Percentiles rank a stretch among this genome's conserved stretches.
Evolutionary conservation across 495 filamentous ascomycete genomes (phyloP).

Genomic region (Pyronema domesticum): DNA sequence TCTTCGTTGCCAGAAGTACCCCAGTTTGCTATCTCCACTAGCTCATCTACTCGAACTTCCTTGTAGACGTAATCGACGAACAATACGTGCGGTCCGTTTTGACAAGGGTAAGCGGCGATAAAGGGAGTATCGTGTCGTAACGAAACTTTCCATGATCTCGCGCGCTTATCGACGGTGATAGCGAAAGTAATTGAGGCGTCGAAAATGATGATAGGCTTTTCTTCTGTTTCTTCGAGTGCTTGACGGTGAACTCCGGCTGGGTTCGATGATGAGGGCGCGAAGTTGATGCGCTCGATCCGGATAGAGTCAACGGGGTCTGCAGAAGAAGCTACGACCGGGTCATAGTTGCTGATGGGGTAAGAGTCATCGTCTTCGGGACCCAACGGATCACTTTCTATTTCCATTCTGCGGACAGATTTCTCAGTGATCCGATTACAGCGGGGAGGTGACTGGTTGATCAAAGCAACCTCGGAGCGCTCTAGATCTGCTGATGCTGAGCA

Average conservation of each 20-base stretch:
- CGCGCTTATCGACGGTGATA: constrained; percentile 34
- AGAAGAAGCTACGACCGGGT: constrained; percentile 26
- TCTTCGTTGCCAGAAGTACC: constrained; percentile 25
- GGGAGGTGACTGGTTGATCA: constrained; percentile 36
- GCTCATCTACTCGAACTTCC: constrained; percentile 36
- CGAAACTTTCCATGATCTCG: constrained; percentile 40
- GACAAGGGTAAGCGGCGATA: constrained; percentile 46
- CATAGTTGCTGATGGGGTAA: constrained; percentile 47
- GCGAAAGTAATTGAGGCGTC: constrained; percentile 52
- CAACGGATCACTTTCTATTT: constrained; percentile 43
- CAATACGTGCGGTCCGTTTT: constrained; percentile 48
- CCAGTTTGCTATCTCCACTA: constrained; percentile 47
- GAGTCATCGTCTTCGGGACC: constrained; percentile 34
- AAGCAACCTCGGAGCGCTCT: constrained; percentile 41
- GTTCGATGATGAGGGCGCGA: constrained; percentile 23
- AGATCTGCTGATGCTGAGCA: constrained; percentile 44
- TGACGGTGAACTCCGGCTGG: constrained; percentile 11
- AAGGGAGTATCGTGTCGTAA: constrained; percentile 49
- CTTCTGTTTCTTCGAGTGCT: constrained; percentile 24
- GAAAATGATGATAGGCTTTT: constrained; percentile 28
- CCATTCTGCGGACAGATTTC: constrained; percentile 41
- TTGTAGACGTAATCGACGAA: constrained; percentile 48
- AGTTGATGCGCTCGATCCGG: constrained; percentile 44
- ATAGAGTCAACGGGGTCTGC: constrained; percentile 42
- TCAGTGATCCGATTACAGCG: constrained; percentile 30